Evolutionary conservation across 2,329 filamentous ascomycete species (phyloP), one percentile per base, ranked within the genome.

Genomic region (Claviceps capensis): DNA sequence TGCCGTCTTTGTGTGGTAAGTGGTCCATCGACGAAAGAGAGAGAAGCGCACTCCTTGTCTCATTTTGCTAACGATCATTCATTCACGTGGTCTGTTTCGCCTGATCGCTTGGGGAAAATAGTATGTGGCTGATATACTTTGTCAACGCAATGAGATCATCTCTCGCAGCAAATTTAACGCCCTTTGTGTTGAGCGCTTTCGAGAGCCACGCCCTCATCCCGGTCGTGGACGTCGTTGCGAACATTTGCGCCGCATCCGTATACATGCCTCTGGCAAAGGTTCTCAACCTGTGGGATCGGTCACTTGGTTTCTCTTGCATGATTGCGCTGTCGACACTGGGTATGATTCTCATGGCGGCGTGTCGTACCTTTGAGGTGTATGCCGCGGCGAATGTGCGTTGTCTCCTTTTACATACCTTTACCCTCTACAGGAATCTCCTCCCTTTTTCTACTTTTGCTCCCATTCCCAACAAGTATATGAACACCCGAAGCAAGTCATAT

Each of bases 181-280:
- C 52, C 43, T 53, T 45, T 22, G 49, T 50, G 5, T 9, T 38
- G 14, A 77, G 72, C 58, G 69, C 66, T 26, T 82, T 75, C 55
- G 59, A 70, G 41, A 62, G 67, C 3, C 79, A 82, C 58, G 79
- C 76, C 5, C 67, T 81, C 5, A 63, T 78, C 40, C 71, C 73
- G 3, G 70, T 76, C 44, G 75, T 79, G 50, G 67, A 69, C 45
- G 75, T 82, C 42, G 72, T 83, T 0, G 65, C 77, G 4, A 69
- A 67, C 56, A 67, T 75, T 53, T 76, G 82, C 60, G 65, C 71
- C 55, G 81, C 79, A 41, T 77, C 81, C 2, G 70, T 78, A 38
- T 82, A 82, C 59, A 76, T 83, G 4, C 79, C 81, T 2, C 71
- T 82, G 64, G 63, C 81, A 36, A 84, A 83, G 60, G 65, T 82